Evolutionary conservation across 2,329 filamentous ascomycete genomes (phyloP), one percentile per base, ranked within the genome.

Genomic region (Daldinia sp.): DNA sequence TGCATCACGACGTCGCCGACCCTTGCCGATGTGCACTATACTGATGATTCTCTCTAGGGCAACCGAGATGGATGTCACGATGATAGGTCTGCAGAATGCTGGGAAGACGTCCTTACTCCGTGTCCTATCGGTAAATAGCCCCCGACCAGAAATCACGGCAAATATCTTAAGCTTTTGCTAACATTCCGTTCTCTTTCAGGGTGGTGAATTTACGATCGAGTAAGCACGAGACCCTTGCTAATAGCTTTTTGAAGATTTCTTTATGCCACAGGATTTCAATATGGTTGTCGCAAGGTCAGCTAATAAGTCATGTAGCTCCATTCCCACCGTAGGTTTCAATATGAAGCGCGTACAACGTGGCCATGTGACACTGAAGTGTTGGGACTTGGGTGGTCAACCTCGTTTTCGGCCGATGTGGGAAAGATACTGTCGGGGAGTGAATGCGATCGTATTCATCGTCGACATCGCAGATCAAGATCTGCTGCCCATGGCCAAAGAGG

Each of bases 381-480:
- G 96, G 96, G 96, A 99, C 84, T 89, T 99, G 72, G 96, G 96
- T 75, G 96, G 96, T 60, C 96, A 99, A 83, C 95, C 96, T 75
- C 89, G 95, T 73, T 99, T 98, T 84, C 92, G 96, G 78, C 93
- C 93, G 74, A 99, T 99, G 96, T 99, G 96, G 96, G 96, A 99
- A 85, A 88, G 96, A 78, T 99, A 99, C 81, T 98, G 96, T 82
- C 93, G 94, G 72, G 96, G 94, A 59, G 96, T 98, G 74, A 97
- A 97, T 82, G 95, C 95, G 74, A 98, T 99, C 75, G 93, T 99
- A 73, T 99, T 98, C 82, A 97, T 99, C 79, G 94, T 98, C 78
- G 96, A 99, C 80, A 97, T 97, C 72, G 94, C 95, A 74, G 96
- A 99, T 81, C 86, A 87, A 71, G 88, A 89, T 60, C 88, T 93